phyloP scores from a whole-genome alignment of 1,139 yeast genomes.

The Kurtzmaniella quercitrusa region DNA sequence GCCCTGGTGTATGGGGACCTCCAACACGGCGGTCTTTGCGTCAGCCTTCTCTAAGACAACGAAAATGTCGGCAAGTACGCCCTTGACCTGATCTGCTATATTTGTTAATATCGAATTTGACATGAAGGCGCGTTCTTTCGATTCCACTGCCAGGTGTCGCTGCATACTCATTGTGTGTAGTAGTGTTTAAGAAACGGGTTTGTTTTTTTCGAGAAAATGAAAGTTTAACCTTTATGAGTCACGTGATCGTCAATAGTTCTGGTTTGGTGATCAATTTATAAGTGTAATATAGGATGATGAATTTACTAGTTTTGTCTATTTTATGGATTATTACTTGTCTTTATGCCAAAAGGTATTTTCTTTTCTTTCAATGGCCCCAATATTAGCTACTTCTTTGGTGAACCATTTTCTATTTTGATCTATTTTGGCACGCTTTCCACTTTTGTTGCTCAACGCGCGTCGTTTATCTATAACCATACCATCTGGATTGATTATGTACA shows the following conservation, averaged over 20 bases:
- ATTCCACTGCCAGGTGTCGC: background rate
- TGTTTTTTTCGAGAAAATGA: constrained; percentile 2
- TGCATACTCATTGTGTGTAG: background rate
- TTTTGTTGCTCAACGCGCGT: no score
- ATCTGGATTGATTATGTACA: no score
- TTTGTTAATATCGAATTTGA: background rate
- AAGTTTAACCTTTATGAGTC: background rate
- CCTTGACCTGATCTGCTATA: background rate
- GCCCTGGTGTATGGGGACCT: constrained; percentile 26
- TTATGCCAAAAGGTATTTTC: no score
- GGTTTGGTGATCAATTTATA: background rate
- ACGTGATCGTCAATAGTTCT: background rate
- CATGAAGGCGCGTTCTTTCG: background rate
- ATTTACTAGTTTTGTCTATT: background rate
- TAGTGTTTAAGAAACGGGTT: background rate
- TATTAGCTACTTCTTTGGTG: no score
- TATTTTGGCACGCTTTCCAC: no score
- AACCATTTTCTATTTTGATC: no score
- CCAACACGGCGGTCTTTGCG: constrained; percentile 27
- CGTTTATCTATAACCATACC: no score
- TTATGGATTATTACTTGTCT: no score
- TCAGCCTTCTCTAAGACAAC: constrained; percentile 32
- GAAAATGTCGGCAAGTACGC: constrained; percentile 16
- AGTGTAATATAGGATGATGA: background rate
- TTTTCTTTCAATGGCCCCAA: no score